Percentiles rank a stretch among this genome's conserved stretches.
Conservation (phyloP, 2,329 filamentous ascomycete genomes). For the Neofusicoccum ribis region DNA sequence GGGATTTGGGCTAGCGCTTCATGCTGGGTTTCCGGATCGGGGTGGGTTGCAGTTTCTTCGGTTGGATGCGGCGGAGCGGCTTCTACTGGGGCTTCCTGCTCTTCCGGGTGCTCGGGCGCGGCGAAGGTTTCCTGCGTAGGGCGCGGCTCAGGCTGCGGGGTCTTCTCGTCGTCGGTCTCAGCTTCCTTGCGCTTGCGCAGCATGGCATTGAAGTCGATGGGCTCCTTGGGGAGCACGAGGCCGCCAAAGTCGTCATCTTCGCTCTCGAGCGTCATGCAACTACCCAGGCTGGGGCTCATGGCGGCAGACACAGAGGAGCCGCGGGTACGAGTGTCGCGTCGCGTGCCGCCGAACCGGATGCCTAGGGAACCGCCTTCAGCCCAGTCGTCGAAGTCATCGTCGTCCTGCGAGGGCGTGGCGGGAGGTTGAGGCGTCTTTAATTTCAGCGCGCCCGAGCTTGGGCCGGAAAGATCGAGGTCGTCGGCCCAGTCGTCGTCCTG, state of each 20-base stretch:
- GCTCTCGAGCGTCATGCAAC: constrained; percentile 86
- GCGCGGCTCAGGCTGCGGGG: constrained; percentile 13
- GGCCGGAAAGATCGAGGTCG: constrained; percentile 48
- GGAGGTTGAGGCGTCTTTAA: constrained; percentile 45
- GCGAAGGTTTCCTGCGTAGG: neutral
- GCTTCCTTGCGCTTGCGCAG: constrained; percentile 68
- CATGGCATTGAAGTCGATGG: constrained; percentile 78
- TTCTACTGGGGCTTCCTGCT: constrained; percentile 19
- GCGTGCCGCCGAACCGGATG: constrained; percentile 84
- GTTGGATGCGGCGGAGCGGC: constrained; percentile 23
- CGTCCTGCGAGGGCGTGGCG: constrained; percentile 36
- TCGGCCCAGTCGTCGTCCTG: constrained; percentile 54
- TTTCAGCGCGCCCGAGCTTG: constrained; percentile 40
- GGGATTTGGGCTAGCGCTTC: neutral
- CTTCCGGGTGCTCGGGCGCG: neutral
- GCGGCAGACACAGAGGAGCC: constrained; percentile 87
- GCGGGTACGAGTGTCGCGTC: constrained; percentile 72
- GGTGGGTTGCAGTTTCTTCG: constrained; percentile 25
- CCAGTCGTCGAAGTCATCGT: constrained; percentile 72
- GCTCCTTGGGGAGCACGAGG: constrained; percentile 79
- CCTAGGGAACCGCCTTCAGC: constrained; percentile 94
- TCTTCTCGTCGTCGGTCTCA: constrained; percentile 30
- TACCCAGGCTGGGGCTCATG: constrained; percentile 88
- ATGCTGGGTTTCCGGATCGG: neutral
- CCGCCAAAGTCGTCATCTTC: constrained; percentile 91